A percentile compares a stretch with the other conserved stretches of the same genome.
phyloP scores from a whole-genome alignment of 257 asterid genomes.

The Galeopsis tetrahit region DNA sequence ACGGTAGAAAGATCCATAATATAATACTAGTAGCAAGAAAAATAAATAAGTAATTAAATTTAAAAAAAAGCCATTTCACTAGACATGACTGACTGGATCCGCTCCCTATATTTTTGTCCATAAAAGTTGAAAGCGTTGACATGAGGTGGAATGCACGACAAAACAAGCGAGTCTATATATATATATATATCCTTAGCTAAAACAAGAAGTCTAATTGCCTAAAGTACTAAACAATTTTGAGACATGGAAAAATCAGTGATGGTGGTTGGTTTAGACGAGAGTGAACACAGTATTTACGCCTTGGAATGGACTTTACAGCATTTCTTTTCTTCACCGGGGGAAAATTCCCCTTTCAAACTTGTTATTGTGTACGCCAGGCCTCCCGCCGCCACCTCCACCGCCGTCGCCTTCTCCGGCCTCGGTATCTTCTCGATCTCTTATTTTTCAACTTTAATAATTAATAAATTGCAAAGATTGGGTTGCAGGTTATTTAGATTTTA shows the following conservation, averaged over 20 bases:
- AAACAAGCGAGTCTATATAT: too few species aligned
- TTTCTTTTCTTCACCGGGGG: constrained; percentile 53
- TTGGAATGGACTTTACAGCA: constrained; percentile 78
- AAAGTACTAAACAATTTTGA: not conserved
- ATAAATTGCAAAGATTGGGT: not conserved
- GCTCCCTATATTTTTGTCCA: too few species aligned
- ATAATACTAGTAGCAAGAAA: too few species aligned
- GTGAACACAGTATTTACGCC: constrained; percentile 79
- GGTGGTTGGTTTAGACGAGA: constrained; percentile 82
- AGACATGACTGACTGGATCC: too few species aligned
- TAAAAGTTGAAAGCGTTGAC: too few species aligned
- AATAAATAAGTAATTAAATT: too few species aligned
- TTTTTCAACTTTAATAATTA: too few species aligned
- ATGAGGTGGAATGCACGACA: too few species aligned
- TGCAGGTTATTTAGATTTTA: not conserved
- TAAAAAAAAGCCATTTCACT: too few species aligned
- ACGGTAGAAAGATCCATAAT: too few species aligned
- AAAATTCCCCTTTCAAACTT: constrained; percentile 53
- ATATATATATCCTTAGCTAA: too few species aligned
- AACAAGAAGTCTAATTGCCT: too few species aligned
- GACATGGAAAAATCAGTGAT: constrained; percentile 66
- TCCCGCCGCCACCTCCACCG: constrained; percentile 36
- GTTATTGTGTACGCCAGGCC: constrained; percentile 76
- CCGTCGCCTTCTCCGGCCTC: constrained; percentile 69
- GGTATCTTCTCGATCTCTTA: constrained; percentile 39